Conservation (phyloP, 2,329 filamentous ascomycete species). For the Sporothrix globosa region DNA sequence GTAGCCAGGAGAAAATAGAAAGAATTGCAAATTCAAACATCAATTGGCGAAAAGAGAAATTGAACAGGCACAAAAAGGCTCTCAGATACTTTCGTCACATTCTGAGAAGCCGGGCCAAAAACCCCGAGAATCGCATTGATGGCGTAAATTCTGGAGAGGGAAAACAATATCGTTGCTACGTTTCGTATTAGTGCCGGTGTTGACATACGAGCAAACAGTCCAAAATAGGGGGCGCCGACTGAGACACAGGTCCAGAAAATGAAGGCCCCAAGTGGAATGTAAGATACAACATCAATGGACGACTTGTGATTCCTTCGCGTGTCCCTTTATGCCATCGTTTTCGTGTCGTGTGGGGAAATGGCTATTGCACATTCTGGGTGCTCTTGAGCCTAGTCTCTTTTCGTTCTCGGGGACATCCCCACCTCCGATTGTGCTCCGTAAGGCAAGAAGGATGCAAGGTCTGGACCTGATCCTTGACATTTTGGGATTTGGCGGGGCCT, state of each 20-base stretch:
- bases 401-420: not conserved
- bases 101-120: constrained; percentile 6
- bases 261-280: not conserved
- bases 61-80: not conserved
- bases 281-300: not conserved
- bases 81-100: not conserved
- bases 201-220: too few relatives aligned
- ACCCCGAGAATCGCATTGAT: constrained; percentile 12
- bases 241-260: not conserved
- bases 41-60: not conserved
- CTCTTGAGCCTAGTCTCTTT: not conserved
- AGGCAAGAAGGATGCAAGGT: not conserved
- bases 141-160: not conserved
- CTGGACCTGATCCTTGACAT: not conserved
- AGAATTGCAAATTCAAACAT: too few relatives aligned
- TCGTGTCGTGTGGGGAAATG: constrained; percentile 19
- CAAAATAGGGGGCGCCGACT: not conserved
- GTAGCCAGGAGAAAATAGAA: not conserved
- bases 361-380: too few relatives aligned
- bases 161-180: not conserved
- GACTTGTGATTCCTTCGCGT: not conserved
- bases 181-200: not conserved
- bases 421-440: constrained; percentile 2
- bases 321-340: not conserved
- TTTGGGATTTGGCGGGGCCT: too few relatives aligned